Conservation (phyloP, 129 eudicot species). For the Dittrichia graveolens region DNA sequence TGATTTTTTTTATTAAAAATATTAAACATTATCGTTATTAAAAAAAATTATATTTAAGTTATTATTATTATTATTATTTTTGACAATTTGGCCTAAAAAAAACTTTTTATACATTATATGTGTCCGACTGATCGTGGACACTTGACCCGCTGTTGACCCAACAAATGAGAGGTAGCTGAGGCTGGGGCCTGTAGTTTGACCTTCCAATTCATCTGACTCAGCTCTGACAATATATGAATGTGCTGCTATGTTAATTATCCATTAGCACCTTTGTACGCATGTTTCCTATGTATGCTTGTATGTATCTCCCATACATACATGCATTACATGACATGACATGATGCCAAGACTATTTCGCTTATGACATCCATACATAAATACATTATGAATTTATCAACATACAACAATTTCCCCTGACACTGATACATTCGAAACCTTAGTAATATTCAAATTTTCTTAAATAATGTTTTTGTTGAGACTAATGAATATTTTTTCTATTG, state of each 20-base stretch:
- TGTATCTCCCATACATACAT: conserved; percentile 4
- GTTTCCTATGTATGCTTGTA: conserved; percentile 8
- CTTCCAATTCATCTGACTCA: conserved; percentile 30
- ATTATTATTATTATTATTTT: too few species aligned
- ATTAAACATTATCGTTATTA: too few species aligned
- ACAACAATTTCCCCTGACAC: too few species aligned
- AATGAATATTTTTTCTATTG: too few species aligned
- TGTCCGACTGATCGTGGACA: conserved; percentile 28
- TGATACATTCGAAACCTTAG: too few species aligned
- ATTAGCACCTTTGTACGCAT: conserved; percentile 12
- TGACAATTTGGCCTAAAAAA: too few species aligned
- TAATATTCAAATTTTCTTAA: too few species aligned
- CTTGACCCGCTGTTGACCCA: conserved; percentile 25
- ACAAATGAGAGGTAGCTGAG: conserved; percentile 18
- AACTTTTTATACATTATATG: too few species aligned
- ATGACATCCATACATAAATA: conserved; percentile 13
- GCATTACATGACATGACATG: conserved; percentile 5
- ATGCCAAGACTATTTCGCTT: conserved; percentile 4
- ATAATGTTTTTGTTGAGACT: too few species aligned
- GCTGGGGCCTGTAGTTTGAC: conserved; percentile 31
- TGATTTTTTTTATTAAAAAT: too few species aligned
- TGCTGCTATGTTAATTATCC: conserved; percentile 20
- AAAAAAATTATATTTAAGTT: too few species aligned
- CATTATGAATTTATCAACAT: conserved; percentile 11
- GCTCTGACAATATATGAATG: conserved; percentile 24